These are phyloP conservation scores for Huntiella abstrusa DNA, from an alignment of 2,329 filamentous ascomycete genomes.

Conservation along the genomic window DNA sequence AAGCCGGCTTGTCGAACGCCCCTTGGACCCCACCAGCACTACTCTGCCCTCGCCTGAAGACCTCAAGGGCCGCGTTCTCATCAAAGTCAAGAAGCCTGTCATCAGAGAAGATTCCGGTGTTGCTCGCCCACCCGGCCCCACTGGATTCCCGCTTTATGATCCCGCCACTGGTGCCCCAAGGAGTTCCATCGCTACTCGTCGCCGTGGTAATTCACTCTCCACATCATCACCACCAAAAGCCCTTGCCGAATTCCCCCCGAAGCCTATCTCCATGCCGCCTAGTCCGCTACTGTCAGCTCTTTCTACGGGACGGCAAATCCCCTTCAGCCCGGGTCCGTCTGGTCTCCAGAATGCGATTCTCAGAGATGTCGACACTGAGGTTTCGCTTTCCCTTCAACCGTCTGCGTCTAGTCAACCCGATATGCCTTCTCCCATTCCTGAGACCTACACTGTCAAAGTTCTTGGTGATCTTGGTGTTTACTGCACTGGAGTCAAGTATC, in stretches of 20 bases:
- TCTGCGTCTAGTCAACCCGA: too few relatives aligned
- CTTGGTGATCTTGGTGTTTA: constrained; percentile 75
- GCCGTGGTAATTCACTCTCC: constrained; percentile 53
- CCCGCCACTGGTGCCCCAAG: too few relatives aligned
- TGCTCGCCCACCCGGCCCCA: too few relatives aligned
- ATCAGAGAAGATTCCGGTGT: constrained; percentile 18
- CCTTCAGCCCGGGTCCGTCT: neutral
- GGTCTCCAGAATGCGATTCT: constrained; percentile 12
- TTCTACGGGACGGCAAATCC: neutral
- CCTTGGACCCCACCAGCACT: constrained; percentile 47
- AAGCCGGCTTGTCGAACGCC: constrained; percentile 56
- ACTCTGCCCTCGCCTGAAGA: constrained; percentile 72
- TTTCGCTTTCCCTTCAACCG: constrained; percentile 25
- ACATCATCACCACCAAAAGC: constrained; percentile 38
- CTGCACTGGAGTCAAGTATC: constrained; percentile 59
- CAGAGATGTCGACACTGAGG: constrained; percentile 51
- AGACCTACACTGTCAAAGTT: constrained; percentile 70
- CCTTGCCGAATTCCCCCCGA: constrained; percentile 31
- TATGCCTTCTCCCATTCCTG: constrained; percentile 19
- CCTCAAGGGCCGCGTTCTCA: constrained; percentile 62
- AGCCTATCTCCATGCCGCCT: constrained; percentile 31
- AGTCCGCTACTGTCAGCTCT: constrained; percentile 32
- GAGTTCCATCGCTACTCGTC: constrained; percentile 18
- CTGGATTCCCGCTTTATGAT: too few relatives aligned
- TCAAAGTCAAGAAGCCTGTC: constrained; percentile 81